Percentiles rank a stretch among this genome's conserved stretches.
These are phyloP conservation scores for Eucalyptus regnans DNA, from an alignment of 345 rosid species.

Conservation along the genomic window DNA sequence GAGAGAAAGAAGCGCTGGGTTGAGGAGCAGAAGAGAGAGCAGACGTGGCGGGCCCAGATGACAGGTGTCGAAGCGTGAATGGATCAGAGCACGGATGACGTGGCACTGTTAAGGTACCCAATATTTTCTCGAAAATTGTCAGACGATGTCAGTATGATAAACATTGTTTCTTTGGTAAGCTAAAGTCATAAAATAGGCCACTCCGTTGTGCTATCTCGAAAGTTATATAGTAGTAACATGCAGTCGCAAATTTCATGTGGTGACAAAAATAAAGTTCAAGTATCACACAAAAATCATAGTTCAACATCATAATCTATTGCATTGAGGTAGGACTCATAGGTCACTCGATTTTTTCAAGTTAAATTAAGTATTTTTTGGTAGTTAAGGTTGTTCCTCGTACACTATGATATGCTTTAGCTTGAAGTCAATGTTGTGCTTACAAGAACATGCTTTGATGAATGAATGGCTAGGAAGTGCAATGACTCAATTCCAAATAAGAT, in stretches of 20 bases:
- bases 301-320: not conserved
- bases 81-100: no score
- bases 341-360: not conserved
- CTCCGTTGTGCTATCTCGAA: not conserved
- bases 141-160: not conserved
- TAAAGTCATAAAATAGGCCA: not conserved
- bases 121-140: no score
- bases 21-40: no score
- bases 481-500: not conserved
- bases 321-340: not conserved
- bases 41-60: no score
- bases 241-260: not conserved
- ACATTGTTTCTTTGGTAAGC: not conserved
- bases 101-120: no score
- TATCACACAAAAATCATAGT: not conserved
- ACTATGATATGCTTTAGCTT: not conserved
- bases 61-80: no score
- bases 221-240: not conserved
- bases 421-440: not conserved
- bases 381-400: not conserved
- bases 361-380: not conserved
- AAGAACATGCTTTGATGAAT: not conserved
- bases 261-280: not conserved
- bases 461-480: not conserved
- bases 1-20: no score